Evolutionary conservation across 2,329 filamentous ascomycete genomes (phyloP).

Genomic region (Pseudocercospora cruenta): DNA sequence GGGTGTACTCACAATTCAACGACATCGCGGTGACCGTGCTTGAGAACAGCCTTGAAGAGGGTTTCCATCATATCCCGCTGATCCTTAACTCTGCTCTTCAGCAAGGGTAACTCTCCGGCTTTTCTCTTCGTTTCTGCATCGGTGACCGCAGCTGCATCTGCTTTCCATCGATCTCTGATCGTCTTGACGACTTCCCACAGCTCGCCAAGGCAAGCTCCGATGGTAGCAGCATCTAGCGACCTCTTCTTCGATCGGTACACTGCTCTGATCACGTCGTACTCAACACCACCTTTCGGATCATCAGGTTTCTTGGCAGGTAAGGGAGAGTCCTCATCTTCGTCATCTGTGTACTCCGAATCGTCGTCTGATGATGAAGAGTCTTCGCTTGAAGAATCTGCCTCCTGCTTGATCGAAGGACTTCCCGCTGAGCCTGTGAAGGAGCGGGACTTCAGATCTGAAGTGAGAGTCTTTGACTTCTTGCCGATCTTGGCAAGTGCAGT

Average conservation of each 20-base stretch:
- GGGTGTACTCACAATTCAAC: slow-evolving; percentile 45
- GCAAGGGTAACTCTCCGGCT: slow-evolving; percentile 55
- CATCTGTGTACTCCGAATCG: slow-evolving; percentile 57
- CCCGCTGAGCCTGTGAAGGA: slow-evolving; percentile 6
- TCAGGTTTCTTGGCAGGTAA: slow-evolving; percentile 57
- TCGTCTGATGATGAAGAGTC: slow-evolving; percentile 52
- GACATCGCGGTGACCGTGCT: slow-evolving; percentile 52
- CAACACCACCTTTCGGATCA: slow-evolving; percentile 55
- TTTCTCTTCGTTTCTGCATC: slow-evolving; percentile 62
- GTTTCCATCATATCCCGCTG: slow-evolving; percentile 62
- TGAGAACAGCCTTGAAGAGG: slow-evolving; percentile 50
- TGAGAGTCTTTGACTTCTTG: slow-evolving; percentile 37
- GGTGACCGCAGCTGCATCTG: slow-evolving; percentile 58
- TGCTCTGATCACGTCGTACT: slow-evolving; percentile 64
- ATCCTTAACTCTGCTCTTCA: slow-evolving; percentile 61
- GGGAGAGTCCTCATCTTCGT: slow-evolving; percentile 57
- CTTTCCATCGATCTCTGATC: slow-evolving; percentile 65
- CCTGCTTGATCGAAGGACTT: slow-evolving; percentile 30
- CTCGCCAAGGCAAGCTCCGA: slow-evolving; percentile 58
- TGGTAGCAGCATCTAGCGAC: slow-evolving; percentile 53
- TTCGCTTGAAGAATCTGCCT: slow-evolving; percentile 49
- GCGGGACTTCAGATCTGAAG: slow-evolving; percentile 3
- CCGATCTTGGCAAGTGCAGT: slow-evolving; percentile 44
- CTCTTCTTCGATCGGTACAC: slow-evolving; percentile 62
- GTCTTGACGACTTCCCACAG: slow-evolving; percentile 64